These are phyloP conservation scores for Gaertneriomyces sp. DNA, from an alignment of 192 early-diverging fungal genomes.

Conservation along the genomic window DNA sequence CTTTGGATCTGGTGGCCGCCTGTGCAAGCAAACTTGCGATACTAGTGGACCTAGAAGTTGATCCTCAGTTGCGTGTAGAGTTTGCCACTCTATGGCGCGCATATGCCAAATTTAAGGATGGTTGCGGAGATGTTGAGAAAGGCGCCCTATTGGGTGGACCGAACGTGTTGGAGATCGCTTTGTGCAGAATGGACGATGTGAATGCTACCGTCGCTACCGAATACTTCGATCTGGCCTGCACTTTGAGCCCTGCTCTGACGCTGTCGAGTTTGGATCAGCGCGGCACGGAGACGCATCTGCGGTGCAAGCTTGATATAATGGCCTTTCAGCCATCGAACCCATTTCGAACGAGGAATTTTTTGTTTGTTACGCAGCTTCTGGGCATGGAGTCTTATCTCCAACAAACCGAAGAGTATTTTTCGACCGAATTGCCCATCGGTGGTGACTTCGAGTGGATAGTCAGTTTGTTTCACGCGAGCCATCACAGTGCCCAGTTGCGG, in stretches of 20 bases:
- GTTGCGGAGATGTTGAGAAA: no score
- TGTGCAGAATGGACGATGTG: no score
- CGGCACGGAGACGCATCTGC: no score
- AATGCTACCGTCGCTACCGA: no score
- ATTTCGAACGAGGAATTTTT: constrained; percentile 66
- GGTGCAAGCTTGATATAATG: constrained; percentile 17
- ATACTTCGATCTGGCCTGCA: no score
- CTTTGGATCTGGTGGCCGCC: background rate
- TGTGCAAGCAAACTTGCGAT: background rate
- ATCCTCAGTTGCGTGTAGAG: constrained; percentile 23
- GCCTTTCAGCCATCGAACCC: constrained; percentile 52
- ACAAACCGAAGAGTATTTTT: constrained; percentile 14
- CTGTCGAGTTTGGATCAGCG: no score
- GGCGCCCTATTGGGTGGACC: no score
- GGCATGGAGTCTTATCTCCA: constrained; percentile 39
- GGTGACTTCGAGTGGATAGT: constrained; percentile 40
- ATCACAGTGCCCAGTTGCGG: background rate
- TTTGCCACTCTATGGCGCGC: constrained; percentile 27
- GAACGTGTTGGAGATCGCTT: no score
- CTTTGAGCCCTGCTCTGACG: no score
- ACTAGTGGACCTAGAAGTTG: constrained; percentile 12
- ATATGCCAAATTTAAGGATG: constrained; percentile 2
- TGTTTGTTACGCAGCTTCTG: constrained; percentile 50
- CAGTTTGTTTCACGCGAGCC: constrained; percentile 61
- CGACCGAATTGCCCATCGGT: background rate